These are phyloP conservation scores for Colletotrichum spinosum DNA, from an alignment of 2,329 filamentous ascomycete genomes.

Conservation along the genomic window DNA sequence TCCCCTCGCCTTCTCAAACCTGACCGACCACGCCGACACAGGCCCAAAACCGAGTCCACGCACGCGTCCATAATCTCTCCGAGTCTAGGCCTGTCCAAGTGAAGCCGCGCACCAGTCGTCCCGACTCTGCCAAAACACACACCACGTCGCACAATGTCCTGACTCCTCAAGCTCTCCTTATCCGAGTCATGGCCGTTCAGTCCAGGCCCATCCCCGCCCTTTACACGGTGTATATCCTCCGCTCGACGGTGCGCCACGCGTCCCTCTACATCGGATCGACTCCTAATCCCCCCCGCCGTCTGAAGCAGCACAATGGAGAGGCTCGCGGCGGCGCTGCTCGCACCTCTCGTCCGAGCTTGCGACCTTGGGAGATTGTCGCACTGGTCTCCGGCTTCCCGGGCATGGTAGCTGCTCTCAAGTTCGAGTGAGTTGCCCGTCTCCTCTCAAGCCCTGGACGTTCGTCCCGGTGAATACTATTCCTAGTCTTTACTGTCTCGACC, in stretches of 20 bases:
- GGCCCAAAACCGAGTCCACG: slow-evolving; percentile 34
- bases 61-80: slow-evolving; percentile 13
- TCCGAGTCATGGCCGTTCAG: slow-evolving; percentile 53
- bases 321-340: slow-evolving; percentile 83
- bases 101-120: slow-evolving; percentile 17
- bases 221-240: slow-evolving; percentile 93
- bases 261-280: slow-evolving; percentile 92
- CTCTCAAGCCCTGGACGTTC: slow-evolving; percentile 13
- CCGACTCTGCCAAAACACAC: slow-evolving; percentile 7
- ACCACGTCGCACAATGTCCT: slow-evolving; percentile 35
- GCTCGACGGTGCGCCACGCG: slow-evolving; percentile 79
- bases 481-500: no score
- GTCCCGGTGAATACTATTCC: slow-evolving; percentile 8
- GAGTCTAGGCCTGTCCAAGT: slow-evolving; percentile 27
- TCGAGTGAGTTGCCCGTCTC: slow-evolving; percentile 71
- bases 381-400: slow-evolving; percentile 91
- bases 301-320: slow-evolving; percentile 92
- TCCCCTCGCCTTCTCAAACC: slow-evolving; percentile 9
- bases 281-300: slow-evolving; percentile 84
- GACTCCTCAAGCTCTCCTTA: slow-evolving; percentile 25
- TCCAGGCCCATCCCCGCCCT: slow-evolving; percentile 81
- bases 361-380: slow-evolving; percentile 92
- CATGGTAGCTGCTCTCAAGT: slow-evolving; percentile 88
- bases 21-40: slow-evolving; percentile 27
- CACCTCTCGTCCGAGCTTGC: slow-evolving; percentile 74